A percentile compares a stretch with the other conserved stretches of the same genome.
Evolutionary conservation across 331 rosid genomes (phyloP).

Genomic region (Ulmus americana): DNA sequence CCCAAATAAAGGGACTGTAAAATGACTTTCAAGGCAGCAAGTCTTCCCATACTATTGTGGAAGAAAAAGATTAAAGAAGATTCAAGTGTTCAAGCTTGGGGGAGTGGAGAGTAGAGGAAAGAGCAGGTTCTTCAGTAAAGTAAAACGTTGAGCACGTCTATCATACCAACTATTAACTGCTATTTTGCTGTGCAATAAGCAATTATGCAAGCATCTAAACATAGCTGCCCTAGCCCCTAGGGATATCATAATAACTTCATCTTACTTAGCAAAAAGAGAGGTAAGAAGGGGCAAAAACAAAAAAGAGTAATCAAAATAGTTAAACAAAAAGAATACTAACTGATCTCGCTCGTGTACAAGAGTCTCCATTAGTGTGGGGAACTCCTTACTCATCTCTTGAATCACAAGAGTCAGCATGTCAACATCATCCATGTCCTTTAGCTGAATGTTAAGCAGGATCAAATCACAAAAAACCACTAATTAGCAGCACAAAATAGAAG

Average conservation of each 20-base stretch:
- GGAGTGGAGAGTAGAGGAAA: too few species aligned
- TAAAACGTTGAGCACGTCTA: too few species aligned
- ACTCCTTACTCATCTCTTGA: slow-evolving; percentile 89
- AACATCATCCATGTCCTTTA: slow-evolving; percentile 83
- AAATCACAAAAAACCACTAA: slow-evolving; percentile 19
- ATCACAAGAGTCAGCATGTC: slow-evolving; percentile 84
- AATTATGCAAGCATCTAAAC: too few species aligned
- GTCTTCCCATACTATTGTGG: neutral
- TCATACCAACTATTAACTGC: too few species aligned
- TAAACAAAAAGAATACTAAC: slow-evolving; percentile 34
- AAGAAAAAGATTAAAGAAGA: neutral
- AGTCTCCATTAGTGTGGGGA: slow-evolving; percentile 91
- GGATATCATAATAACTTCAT: too few species aligned
- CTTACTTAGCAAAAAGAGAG: too few species aligned
- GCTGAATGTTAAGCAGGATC: slow-evolving; percentile 41
- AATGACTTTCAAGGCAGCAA: neutral
- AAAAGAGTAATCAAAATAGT: slow-evolving; percentile 1
- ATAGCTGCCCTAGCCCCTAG: too few species aligned
- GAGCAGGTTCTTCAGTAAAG: too few species aligned
- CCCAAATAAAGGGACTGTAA: neutral
- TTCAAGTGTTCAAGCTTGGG: neutral
- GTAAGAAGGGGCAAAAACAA: too few species aligned
- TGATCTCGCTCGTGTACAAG: slow-evolving; percentile 89
- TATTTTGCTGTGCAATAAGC: too few species aligned
- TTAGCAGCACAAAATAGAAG: slow-evolving; percentile 2